Percentiles rank a stretch among this genome's conserved stretches.
Conservation (phyloP, 176 grass and related monocot genomes). For the Rhynchospora breviuscula region DNA sequence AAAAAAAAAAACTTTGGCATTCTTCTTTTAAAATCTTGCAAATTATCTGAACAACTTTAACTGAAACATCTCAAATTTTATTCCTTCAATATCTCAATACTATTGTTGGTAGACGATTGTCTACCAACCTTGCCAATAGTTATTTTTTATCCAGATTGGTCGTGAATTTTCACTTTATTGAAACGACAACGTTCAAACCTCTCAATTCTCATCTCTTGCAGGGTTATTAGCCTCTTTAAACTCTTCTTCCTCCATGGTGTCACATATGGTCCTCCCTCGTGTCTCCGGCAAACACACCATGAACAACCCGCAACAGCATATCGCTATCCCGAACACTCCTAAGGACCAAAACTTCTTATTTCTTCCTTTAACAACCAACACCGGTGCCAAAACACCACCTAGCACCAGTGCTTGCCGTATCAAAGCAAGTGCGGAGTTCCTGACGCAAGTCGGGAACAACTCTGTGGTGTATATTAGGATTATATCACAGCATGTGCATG, state of each 20-base stretch:
- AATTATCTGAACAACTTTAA: no score
- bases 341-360: conserved; percentile 57
- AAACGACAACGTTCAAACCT: neutral
- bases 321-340: conserved; percentile 54
- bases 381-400: conserved; percentile 53
- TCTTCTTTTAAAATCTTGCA: no score
- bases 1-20: no score
- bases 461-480: conserved; percentile 64
- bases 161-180: neutral
- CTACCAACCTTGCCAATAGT: neutral
- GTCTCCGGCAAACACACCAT: conserved; percentile 64
- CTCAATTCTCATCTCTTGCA: neutral
- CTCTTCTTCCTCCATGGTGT: conserved; percentile 96
- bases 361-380: conserved; percentile 64
- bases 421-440: conserved; percentile 71
- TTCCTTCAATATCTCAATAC: neutral
- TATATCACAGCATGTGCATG: conserved; percentile 61
- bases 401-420: conserved; percentile 62
- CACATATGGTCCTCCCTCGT: conserved; percentile 54
- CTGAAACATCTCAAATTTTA: neutral
- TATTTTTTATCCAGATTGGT: neutral
- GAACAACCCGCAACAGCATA: conserved; percentile 48
- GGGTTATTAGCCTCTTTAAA: conserved; percentile 23
- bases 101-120: neutral
- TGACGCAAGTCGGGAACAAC: conserved; percentile 83